Percentiles rank a stretch among this genome's conserved stretches.
These are phyloP conservation scores for Scalesia atractyloides DNA, from an alignment of 129 eudicot species.

Conservation along the genomic window DNA sequence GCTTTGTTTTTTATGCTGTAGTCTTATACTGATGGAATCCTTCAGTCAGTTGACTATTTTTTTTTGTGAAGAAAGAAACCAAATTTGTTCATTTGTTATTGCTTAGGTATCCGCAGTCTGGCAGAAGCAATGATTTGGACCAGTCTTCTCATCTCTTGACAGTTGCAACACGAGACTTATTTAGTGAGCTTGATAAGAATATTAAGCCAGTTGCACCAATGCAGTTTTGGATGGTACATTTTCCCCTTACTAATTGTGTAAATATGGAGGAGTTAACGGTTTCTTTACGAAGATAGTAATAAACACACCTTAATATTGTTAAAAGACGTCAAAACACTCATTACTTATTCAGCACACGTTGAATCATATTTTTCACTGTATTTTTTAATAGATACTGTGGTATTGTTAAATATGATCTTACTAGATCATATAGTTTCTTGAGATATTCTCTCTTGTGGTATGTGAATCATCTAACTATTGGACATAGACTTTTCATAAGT, in stretches of 20 bases:
- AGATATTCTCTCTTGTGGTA: neutral
- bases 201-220: conserved; percentile 89
- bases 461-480: neutral
- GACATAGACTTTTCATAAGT: neutral
- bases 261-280: neutral
- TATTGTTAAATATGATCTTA: conserved; percentile 5
- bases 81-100: conserved; percentile 1
- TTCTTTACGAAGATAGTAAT: conserved; percentile 5
- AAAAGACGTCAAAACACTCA: neutral
- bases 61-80: conserved; percentile 1
- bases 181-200: conserved; percentile 87
- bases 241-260: conserved; percentile 10
- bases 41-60: neutral
- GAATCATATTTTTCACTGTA: neutral
- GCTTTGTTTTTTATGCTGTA: neutral
- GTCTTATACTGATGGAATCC: neutral
- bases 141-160: conserved; percentile 88
- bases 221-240: conserved; percentile 86
- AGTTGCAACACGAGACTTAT: conserved; percentile 87
- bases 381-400: conserved; percentile 5
- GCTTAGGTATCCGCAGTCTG: conserved; percentile 76
- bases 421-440: neutral
- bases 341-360: conserved; percentile 11
- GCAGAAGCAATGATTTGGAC: conserved; percentile 70
- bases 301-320: conserved; percentile 10